Percentiles rank a stretch among this genome's conserved stretches.
Conservation (phyloP, 2,329 filamentous ascomycete species). For the Pseudogymnoascus sp. region DNA sequence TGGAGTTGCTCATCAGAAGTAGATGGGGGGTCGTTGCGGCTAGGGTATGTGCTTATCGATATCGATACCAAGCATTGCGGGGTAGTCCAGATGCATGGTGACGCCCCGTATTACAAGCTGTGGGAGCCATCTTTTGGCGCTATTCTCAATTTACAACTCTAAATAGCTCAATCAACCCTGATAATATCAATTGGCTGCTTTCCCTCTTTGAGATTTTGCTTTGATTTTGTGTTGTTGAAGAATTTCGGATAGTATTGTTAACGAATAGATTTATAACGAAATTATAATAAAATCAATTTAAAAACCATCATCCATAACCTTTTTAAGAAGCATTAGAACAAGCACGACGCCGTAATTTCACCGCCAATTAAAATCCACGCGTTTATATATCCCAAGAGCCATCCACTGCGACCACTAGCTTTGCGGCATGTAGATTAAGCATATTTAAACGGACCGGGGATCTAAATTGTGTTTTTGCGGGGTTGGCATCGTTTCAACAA, state of each 20-base stretch:
- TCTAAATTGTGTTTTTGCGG: neutral
- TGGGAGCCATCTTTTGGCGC: neutral
- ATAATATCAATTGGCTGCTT: neutral
- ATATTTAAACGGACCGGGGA: neutral
- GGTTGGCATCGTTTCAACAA: neutral
- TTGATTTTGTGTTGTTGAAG: neutral
- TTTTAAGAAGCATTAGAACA: neutral
- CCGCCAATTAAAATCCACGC: neutral
- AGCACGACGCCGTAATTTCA: neutral
- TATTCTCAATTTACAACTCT: neutral
- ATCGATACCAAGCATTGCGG: neutral
- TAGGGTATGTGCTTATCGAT: neutral
- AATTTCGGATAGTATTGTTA: neutral
- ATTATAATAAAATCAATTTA: neutral
- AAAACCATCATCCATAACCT: neutral
- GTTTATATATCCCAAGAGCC: neutral
- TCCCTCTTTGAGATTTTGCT: neutral
- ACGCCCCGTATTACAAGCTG: neutral
- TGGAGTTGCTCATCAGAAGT: neutral
- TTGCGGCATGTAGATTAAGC: slow-evolving; percentile 1
- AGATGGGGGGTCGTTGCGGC: neutral
- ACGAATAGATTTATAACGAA: neutral
- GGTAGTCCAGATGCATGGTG: neutral
- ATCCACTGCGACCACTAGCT: neutral
- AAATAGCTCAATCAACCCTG: neutral